Base-by-base conservation (phyloP, 164 flowering plant species). In the Vitis cinerea region DNA sequence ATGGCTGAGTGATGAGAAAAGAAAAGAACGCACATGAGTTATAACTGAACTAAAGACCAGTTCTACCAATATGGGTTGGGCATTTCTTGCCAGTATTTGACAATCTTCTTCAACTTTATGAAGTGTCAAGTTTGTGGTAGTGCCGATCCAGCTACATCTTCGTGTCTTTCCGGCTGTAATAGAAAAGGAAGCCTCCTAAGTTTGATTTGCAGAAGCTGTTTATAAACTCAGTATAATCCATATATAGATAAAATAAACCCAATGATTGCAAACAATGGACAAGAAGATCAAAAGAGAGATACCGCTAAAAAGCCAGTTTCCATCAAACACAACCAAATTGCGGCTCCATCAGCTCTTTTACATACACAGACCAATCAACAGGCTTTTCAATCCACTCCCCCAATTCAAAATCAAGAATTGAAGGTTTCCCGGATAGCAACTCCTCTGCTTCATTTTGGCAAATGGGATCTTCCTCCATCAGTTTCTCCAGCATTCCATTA, bases 371-470 rank as follows among this genome's bases (percentile, higher is more conserved):
- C 82, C 84, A 87, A 52, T 66, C 71, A 1, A 48, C 3, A 3
- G 77, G 76, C 65, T 82, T 76, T 9, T 51, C 68, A 48, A 82
- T 75, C 77, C 86, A 77, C 37, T 82, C 84, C 71, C 85, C 89
- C 76, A 83, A 80, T 50, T 88, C 88, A 11, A 74, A 78, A 67
- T 78, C 78, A 50, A 77, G 59, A 13, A 78, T 72, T 2, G 77
- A 66, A 49, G 79, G 81, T 54, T 70, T 60, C 61, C 63, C 64
- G 47, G 50, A 56, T 8, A 66, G 8, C 10, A 50, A 76, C 1
- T 68, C 75, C 17, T 63, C 63, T 11, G 59, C 77, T 2, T 66
- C 81, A 50, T 49, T 73, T 23, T 74, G 77, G 1, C 60, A 61
- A 1, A 81, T 67, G 31, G 77, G 13, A 13, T 79, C 82, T 29